Base-by-base conservation (phyloP, 2,329 filamentous ascomycete genomes). In the Huntiella moniliformis region DNA sequence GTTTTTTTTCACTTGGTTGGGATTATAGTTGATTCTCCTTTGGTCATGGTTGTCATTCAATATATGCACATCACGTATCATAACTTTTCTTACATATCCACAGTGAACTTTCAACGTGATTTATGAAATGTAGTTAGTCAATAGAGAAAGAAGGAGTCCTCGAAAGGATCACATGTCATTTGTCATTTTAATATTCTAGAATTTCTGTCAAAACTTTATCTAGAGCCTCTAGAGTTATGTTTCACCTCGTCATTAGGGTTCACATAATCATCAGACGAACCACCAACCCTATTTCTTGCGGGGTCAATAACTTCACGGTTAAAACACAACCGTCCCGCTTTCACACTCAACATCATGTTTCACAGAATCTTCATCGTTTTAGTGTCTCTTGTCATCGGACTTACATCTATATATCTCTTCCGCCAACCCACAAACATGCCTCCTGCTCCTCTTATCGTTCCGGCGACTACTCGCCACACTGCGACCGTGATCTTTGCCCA, bases 401-500 rank as follows among this genome's bases (percentile, higher is more conserved):
- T 28, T 28, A 10, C 10, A 28, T 28, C 22, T 10, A 17, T 42
- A 13, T 16, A 22, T 37, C 31, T 36, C 36, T 12, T n/a, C 34
- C 22, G 7, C 7, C 12, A 10, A 18, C 17, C 5, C 4, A 4
- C n/a, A 6, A 38, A 17, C n/a, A 46, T 47, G 44, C 7, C 43
- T 36, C 46, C 59, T 17, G 58, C 63, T 12, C 74, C 77, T 11
- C 67, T 91, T 46, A 70, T 91, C 15, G 77, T 93, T 50, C 83
- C 84, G 22, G 83, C 87, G 36, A 66, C 82, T 32, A 82, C 74
- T 58, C 76, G 75, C 58, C 91, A 96, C 64, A 95, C 91, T 34
- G 86, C 86, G 17, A 95, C 88, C 3, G 81, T 96, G 56, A 96
- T 98, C 56, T 86, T 95, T 63, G 72, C 83, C 44, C 91, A 98